Base-by-base conservation (phyloP, 495 filamentous ascomycete genomes). In the Mytilinidion resinicola region DNA sequence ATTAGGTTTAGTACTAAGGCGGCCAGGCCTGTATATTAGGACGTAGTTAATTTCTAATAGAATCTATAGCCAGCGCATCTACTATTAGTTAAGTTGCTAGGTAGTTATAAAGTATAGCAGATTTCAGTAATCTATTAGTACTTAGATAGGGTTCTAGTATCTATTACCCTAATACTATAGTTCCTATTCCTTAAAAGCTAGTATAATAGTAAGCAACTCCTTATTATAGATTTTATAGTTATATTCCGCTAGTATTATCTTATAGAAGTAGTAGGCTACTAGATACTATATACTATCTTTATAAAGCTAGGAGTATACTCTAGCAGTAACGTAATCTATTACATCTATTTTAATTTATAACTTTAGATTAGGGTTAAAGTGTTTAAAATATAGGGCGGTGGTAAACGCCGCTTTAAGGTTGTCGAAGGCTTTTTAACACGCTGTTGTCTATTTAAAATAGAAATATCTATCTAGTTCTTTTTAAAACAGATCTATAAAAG, bases 131-230 rank as follows among this genome's bases (percentile, higher is more conserved):
- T 30, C 25, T 30, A 30, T 30, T 30, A 30, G 25, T 30, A 30
- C 25, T 30, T 30, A 30, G 25, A 30, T 30, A 30, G 25, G 25
- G 25, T 30, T 30, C 25, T 30, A 30, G 25, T 30, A 30, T 30
- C 6, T 30, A 30, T n/a, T 21, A 3, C 25, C 6, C 25, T 30
- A 30, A 6, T 6, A 30, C 25, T 54, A 19, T 44, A 34, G 51
- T 14, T 41, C 4, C 51, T 34, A 54, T 54, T 54, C 21, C 35
- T 54, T 34, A 42, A 75, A 60, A 41, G 53, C 65, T n/a, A 39
- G 36, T 19, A 75, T 61, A 36, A 75, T 73, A 14, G 62, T 61
- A 25, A 74, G 66, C 21, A 74, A 59, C 59, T 74, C 70, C 52
- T 74, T 72, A 52, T 70, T 57, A 53, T 66, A 57, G 37, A 68